Base-by-base conservation (phyloP, 179 eudicot species). In the Gypsophila paniculata region DNA sequence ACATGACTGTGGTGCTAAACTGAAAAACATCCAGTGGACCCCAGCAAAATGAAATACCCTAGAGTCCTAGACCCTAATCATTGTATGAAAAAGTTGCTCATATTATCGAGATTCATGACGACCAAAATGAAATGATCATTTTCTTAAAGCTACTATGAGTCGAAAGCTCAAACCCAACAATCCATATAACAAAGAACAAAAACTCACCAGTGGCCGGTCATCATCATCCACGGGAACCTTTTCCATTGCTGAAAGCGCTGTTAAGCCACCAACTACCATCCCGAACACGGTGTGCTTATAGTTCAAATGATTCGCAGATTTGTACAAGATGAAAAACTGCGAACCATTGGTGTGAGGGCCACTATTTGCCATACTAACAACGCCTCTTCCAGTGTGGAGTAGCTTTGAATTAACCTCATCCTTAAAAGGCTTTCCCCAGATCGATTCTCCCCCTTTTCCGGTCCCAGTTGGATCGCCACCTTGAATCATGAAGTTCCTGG, bases 391-490 rank as follows among this genome's bases (percentile, higher is more conserved):
- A 49, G 97, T 78, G 76, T 94, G 99, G 76, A 91, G 87, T 81
- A 91, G 81, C 84, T 89, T 91, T 36, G 99, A 91, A 84, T 89
- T 89, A 60, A 89, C 70, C 80, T 94, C 99, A 77, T 94, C 99
- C 78, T 94, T 91, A 80, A 94, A 94, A 25, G 94, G 86, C 81
- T 91, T 88, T 14, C 96, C 97, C 99, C 99, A 94, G 61, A 94
- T 94, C 46, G 99, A 94, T 77, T 94, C 94, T 8, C 99, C 99
- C 44, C 99, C 99, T 78, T 38, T 88, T 17, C 99, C 99, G 21
- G 99, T 94, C 39, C 99, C 96, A 76, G 97, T 91, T 51, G 99
- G 99, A 82, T 94, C 99, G 78, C 99, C 99, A 70, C 99, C 99
- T 94, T 94, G 99, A 75, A 94, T 88, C 99, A 94, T 94, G 75